These are phyloP conservation scores for Pseudonitzschia delicatissima DNA, from an alignment of 108 stramenopile genomes.

Conservation along the genomic window DNA sequence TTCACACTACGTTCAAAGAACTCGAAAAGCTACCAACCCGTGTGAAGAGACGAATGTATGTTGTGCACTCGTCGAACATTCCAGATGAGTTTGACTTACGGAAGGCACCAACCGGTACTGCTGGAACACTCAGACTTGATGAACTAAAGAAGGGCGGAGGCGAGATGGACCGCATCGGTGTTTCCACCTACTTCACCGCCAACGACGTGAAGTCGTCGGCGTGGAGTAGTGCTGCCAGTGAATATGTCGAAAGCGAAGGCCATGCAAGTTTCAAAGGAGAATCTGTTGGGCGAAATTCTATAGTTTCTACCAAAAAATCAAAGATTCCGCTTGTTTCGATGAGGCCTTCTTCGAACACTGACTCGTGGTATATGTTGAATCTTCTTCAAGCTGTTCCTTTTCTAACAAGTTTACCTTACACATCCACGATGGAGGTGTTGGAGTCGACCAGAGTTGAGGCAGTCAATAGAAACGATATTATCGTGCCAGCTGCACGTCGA, in stretches of 20 bases:
- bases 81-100: constrained; percentile 66
- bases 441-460: constrained; percentile 77
- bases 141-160: constrained; percentile 28
- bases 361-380: constrained; percentile 89
- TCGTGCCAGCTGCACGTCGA: constrained; percentile 55
- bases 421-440: constrained; percentile 83
- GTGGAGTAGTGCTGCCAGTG: constrained; percentile 29
- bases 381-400: constrained; percentile 82
- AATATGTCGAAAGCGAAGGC: constrained; percentile 36
- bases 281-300: constrained; percentile 9
- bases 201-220: constrained; percentile 32
- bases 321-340: constrained; percentile 65
- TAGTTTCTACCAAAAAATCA: constrained; percentile 11
- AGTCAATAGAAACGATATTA: constrained; percentile 54
- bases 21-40: constrained; percentile 64
- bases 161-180: constrained; percentile 2
- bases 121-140: constrained; percentile 79
- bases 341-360: constrained; percentile 78
- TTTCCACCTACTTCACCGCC: constrained; percentile 22
- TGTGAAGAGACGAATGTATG: constrained; percentile 85
- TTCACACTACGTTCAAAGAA: constrained; percentile 89
- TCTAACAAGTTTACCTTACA: constrained; percentile 75
- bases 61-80: constrained; percentile 87
- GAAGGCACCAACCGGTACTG: constrained; percentile 88
- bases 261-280: not conserved